Conservation (phyloP, 2,329 filamentous ascomycete genomes). For the Cordyceps farinosa region DNA sequence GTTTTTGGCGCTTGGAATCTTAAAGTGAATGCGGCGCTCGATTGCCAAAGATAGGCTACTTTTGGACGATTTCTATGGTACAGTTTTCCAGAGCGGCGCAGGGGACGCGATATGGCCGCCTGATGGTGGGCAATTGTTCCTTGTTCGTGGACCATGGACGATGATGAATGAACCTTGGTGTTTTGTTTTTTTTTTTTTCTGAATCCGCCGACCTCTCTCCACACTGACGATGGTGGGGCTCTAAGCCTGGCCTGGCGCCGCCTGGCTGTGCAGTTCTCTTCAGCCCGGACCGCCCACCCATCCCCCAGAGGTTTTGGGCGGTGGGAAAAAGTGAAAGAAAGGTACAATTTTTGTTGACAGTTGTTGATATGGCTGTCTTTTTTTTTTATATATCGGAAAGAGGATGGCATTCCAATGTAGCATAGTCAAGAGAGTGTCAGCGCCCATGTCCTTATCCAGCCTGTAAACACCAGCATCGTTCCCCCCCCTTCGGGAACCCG, state of each 20-base stretch:
- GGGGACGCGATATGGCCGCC: not conserved
- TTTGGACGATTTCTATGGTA: conserved; percentile 18
- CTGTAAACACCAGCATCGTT: not conserved
- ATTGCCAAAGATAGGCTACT: conserved; percentile 19
- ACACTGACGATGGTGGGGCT: conserved; percentile 17
- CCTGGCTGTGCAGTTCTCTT: not conserved
- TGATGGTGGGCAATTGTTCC: conserved; percentile 12
- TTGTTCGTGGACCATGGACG: not conserved
- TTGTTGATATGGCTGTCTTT: no score
- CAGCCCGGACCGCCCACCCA: not conserved
- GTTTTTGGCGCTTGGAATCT: conserved; percentile 20
- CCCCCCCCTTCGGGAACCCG: not conserved
- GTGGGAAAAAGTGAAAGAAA: no score
- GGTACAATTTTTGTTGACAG: no score
- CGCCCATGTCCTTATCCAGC: not conserved
- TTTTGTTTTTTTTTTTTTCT: conserved; percentile 8
- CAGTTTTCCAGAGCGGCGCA: not conserved
- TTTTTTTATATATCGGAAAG: no score
- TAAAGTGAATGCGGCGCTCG: conserved; percentile 18
- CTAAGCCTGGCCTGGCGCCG: not conserved
- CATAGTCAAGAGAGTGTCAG: no score
- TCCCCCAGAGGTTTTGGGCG: no score
- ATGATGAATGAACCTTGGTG: conserved; percentile 13
- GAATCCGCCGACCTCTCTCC: conserved; percentile 1
- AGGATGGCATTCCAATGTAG: no score